Evolutionary conservation across 208 protist species (phyloP).

Genomic region (Wallacemonas sp.): DNA sequence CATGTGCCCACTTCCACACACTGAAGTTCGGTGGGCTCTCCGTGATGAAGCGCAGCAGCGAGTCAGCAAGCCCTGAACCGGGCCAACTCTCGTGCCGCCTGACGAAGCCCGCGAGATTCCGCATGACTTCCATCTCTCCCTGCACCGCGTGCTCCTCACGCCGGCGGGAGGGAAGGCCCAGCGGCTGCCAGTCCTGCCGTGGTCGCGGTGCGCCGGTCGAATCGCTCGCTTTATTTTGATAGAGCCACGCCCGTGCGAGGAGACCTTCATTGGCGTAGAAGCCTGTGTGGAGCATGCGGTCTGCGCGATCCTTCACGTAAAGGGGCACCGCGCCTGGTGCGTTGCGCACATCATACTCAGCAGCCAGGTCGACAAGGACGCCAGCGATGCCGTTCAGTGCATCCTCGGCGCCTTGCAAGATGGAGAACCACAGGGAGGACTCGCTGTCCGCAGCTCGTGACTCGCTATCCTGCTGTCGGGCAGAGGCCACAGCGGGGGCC

Average conservation of each 20-base stretch:
- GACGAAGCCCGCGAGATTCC: neutral
- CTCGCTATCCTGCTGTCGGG: too few relatives aligned
- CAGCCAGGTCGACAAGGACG: conserved; percentile 24
- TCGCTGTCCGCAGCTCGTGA: too few relatives aligned
- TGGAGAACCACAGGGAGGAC: too few relatives aligned
- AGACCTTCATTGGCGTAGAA: neutral
- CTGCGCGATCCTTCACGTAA: neutral
- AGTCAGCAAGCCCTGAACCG: neutral
- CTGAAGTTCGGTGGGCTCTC: neutral
- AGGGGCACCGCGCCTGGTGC: neutral
- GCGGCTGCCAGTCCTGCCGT: conserved; percentile 9
- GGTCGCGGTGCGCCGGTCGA: neutral
- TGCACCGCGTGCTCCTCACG: neutral
- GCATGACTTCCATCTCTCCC: neutral
- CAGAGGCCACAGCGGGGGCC: too few relatives aligned
- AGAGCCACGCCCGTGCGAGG: conserved; percentile 5
- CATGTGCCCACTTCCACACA: conserved; percentile 5
- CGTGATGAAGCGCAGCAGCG: neutral
- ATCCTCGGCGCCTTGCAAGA: too few relatives aligned
- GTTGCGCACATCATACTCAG: neutral
- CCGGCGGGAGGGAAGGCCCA: neutral
- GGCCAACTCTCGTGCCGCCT: neutral
- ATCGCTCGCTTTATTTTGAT: neutral
- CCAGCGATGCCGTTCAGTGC: neutral
- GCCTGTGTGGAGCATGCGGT: neutral